Evolutionary conservation across 345 rosid species (phyloP).

Genomic region (Moricandia arvensis): DNA sequence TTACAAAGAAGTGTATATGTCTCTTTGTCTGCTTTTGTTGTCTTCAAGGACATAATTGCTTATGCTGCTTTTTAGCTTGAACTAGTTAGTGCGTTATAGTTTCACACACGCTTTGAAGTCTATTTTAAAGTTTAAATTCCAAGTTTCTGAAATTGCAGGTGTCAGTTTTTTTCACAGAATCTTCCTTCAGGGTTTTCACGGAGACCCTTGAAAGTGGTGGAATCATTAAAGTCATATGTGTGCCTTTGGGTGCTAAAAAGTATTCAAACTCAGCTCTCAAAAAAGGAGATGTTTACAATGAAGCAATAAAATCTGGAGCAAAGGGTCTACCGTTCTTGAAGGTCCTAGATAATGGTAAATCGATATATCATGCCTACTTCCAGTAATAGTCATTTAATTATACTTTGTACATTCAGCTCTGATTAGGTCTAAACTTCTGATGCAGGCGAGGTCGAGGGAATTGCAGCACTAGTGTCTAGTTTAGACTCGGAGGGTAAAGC

Average conservation of each 20-base stretch:
- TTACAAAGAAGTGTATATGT: neutral
- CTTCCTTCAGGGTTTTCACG: slow-evolving; percentile 73
- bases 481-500: slow-evolving; percentile 50
- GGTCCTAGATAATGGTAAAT: slow-evolving; percentile 79
- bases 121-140: neutral
- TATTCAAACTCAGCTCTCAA: slow-evolving; percentile 90
- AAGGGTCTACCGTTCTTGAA: slow-evolving; percentile 92
- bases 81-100: neutral
- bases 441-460: slow-evolving; percentile 65
- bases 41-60: neutral
- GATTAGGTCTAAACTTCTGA: slow-evolving; percentile 15
- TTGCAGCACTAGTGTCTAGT: slow-evolving; percentile 71
- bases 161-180: slow-evolving; percentile 61
- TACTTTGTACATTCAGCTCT: neutral
- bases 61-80: neutral
- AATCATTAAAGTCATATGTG: slow-evolving; percentile 67
- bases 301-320: slow-evolving; percentile 89
- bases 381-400: neutral
- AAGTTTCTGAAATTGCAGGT: slow-evolving; percentile 57
- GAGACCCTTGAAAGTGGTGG: slow-evolving; percentile 73
- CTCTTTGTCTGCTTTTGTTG: slow-evolving; percentile 12
- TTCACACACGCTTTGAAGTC: slow-evolving; percentile 1
- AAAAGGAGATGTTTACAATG: slow-evolving; percentile 80
- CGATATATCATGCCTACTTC: slow-evolving; percentile 1
- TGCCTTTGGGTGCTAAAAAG: slow-evolving; percentile 67